Evolutionary conservation across 352 stramenopile genomes (phyloP).

Genomic region (Phytophthora pini): DNA sequence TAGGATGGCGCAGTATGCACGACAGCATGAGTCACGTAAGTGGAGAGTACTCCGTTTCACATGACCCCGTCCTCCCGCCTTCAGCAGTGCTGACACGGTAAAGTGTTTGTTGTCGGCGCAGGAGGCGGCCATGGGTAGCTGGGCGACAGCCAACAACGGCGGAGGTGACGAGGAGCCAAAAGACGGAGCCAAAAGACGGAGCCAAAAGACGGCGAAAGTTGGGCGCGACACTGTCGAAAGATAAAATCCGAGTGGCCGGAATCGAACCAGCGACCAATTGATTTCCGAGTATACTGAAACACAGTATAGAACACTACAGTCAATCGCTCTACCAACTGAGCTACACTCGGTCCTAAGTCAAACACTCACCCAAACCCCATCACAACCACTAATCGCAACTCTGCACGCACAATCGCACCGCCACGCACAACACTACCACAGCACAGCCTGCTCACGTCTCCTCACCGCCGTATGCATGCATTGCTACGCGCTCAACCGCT

Average conservation of each 20-base stretch:
- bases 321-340: background rate
- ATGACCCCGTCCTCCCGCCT: too few species aligned
- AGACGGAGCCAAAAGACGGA: too few species aligned
- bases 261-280: conserved; percentile 1
- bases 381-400: background rate
- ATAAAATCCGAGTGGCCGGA: conserved; percentile 1
- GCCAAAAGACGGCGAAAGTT: background rate
- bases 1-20: too few species aligned
- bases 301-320: conserved; percentile 1
- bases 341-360: background rate
- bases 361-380: background rate
- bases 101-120: too few species aligned
- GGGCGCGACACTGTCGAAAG: background rate
- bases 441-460: background rate
- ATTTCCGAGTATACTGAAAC: background rate
- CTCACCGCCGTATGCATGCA: background rate
- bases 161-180: background rate
- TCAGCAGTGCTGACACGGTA: too few species aligned
- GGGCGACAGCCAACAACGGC: background rate
- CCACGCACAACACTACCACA: background rate
- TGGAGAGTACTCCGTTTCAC: too few species aligned
- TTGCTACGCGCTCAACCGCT: background rate
- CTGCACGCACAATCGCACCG: background rate
- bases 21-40: too few species aligned
- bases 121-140: too few species aligned